These are phyloP conservation scores for Bretziella fagacearum DNA, from an alignment of 2,329 filamentous ascomycete genomes.

Conservation along the genomic window DNA sequence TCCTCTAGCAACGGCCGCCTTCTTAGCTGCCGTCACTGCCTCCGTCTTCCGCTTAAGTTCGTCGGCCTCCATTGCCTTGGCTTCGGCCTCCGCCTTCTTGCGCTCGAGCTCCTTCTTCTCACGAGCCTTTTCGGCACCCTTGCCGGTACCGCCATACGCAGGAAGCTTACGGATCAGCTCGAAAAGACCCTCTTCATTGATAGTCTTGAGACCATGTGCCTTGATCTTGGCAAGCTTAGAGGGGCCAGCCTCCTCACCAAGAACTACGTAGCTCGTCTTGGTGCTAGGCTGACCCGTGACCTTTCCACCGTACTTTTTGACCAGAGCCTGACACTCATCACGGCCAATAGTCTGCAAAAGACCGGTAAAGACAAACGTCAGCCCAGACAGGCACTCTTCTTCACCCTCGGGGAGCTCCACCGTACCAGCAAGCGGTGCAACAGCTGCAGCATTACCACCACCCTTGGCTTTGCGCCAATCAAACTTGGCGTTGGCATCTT, in stretches of 20 bases:
- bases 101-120: slow-evolving; percentile 76
- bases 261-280: slow-evolving; percentile 86
- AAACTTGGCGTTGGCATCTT: slow-evolving; percentile 54
- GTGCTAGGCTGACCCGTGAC: slow-evolving; percentile 70
- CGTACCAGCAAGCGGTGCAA: slow-evolving; percentile 44
- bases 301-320: slow-evolving; percentile 90
- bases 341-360: slow-evolving; percentile 64
- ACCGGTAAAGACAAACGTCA: slow-evolving; percentile 92
- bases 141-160: slow-evolving; percentile 71
- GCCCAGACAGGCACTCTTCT: slow-evolving; percentile 75
- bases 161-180: slow-evolving; percentile 67
- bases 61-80: slow-evolving; percentile 69
- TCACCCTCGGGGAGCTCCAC: slow-evolving; percentile 65
- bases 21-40: slow-evolving; percentile 34
- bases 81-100: slow-evolving; percentile 62
- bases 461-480: slow-evolving; percentile 52
- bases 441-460: slow-evolving; percentile 40
- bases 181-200: slow-evolving; percentile 84
- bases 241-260: slow-evolving; percentile 81
- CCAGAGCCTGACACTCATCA: slow-evolving; percentile 68
- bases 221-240: slow-evolving; percentile 81
- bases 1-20: slow-evolving; percentile 21
- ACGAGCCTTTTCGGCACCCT: slow-evolving; percentile 69
- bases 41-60: slow-evolving; percentile 44
- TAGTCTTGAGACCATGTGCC: slow-evolving; percentile 67